Evolutionary conservation across 2,329 filamentous ascomycete species (phyloP).

Genomic region (Rhynchosporium agropyri): DNA sequence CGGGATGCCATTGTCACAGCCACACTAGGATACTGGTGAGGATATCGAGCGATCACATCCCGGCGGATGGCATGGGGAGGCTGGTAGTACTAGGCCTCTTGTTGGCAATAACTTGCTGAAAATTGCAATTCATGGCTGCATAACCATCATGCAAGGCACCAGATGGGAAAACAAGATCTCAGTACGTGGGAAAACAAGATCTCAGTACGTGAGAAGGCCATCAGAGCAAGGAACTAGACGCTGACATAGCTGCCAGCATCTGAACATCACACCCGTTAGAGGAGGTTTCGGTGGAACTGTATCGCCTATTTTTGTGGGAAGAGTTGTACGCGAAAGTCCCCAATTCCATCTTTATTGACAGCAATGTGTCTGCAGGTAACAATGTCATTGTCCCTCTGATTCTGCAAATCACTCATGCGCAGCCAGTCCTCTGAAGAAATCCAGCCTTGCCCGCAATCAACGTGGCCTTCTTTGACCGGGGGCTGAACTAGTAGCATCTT

Average conservation of each 20-base stretch:
- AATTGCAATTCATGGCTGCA: not conserved
- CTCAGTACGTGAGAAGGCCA: not conserved
- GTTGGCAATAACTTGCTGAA: not conserved
- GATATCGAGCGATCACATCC: not conserved
- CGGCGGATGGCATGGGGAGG: not conserved
- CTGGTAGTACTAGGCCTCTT: too few species aligned
- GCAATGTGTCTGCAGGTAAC: not conserved
- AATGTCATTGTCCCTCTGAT: not conserved
- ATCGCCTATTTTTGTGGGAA: not conserved
- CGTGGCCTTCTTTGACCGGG: slow-evolving; percentile 6
- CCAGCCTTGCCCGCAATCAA: slow-evolving; percentile 1
- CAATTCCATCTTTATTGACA: not conserved
- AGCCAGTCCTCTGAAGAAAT: not conserved
- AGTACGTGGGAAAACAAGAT: not conserved
- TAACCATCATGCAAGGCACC: not conserved
- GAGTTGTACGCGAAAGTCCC: not conserved
- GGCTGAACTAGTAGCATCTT: slow-evolving; percentile 12
- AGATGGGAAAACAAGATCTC: not conserved
- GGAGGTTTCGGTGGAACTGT: not conserved
- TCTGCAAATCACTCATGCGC: slow-evolving; percentile 5
- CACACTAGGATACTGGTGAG: not conserved
- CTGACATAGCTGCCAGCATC: not conserved
- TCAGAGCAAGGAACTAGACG: not conserved
- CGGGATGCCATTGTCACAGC: not conserved
- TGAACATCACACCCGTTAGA: not conserved